phyloP scores from a whole-genome alignment of 1,284 basidiomycete species.

The Golubevia sp. region DNA sequence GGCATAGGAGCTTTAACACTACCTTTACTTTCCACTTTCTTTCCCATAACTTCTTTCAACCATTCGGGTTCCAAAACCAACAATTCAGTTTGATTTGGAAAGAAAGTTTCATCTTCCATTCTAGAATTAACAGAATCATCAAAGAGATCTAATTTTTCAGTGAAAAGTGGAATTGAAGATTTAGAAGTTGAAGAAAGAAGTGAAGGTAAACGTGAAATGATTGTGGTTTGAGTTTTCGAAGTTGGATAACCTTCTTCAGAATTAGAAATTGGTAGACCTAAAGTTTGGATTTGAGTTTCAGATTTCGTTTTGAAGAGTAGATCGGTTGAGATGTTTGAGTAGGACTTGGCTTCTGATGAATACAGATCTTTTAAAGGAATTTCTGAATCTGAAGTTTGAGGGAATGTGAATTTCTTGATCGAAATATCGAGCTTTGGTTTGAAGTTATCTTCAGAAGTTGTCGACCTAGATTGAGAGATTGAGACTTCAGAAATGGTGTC shows the following conservation, averaged over 20 bases:
- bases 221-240: not conserved
- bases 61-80: conserved; percentile 20
- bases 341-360: too few relatives aligned
- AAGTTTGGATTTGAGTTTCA: too few relatives aligned
- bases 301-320: too few relatives aligned
- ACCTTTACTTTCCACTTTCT: conserved; percentile 65
- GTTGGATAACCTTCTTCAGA: not conserved
- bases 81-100: conserved; percentile 11
- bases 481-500: too few relatives aligned
- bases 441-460: too few relatives aligned
- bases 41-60: conserved; percentile 11
- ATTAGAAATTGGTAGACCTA: not conserved
- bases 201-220: conserved; percentile 65
- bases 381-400: too few relatives aligned
- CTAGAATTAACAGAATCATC: not conserved
- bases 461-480: too few relatives aligned
- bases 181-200: conserved; percentile 66
- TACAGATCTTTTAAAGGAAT: too few relatives aligned
- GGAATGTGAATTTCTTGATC: too few relatives aligned
- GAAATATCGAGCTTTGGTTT: too few relatives aligned
- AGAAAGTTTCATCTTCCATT: not conserved
- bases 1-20: conserved; percentile 75
- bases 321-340: too few relatives aligned
- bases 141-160: conserved; percentile 76
- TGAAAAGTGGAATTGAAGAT: conserved; percentile 66